These are phyloP conservation scores for Mortierella sp. DNA, from an alignment of 371 early-diverging fungal genomes.

Conservation along the genomic window DNA sequence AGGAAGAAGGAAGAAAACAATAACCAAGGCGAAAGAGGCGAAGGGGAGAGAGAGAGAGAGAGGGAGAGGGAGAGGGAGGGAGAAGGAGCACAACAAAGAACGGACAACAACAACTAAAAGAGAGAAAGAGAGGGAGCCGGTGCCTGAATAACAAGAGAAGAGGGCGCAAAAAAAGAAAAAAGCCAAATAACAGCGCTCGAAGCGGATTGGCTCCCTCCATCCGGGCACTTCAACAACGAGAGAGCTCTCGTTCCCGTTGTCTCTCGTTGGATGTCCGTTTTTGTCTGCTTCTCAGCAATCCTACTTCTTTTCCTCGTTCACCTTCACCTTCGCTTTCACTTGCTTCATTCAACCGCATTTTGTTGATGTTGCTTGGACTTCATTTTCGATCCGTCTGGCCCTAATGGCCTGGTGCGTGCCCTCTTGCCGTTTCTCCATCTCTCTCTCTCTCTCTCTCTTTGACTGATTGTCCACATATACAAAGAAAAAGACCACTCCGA, in stretches of 20 bases:
- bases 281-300: no score
- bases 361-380: no score
- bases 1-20: not conserved
- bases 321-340: not conserved
- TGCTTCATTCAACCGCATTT: not conserved
- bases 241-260: not conserved
- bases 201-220: conserved; percentile 11
- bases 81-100: not conserved
- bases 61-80: not conserved
- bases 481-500: conserved; percentile 1
- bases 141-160: conserved; percentile 8
- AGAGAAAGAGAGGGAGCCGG: not conserved
- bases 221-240: not conserved
- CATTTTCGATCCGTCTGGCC: not conserved
- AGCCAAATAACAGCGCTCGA: conserved; percentile 13
- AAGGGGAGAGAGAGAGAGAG: not conserved
- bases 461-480: not conserved
- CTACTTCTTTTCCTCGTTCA: not conserved
- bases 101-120: not conserved
- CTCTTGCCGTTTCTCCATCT: not conserved
- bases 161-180: conserved; percentile 9
- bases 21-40: not conserved
- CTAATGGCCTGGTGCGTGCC: not conserved
- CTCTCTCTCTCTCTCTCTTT: not conserved
- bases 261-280: no score